Base-by-base conservation (phyloP, 2,329 filamentous ascomycete genomes). In the Xylaria sp. region DNA sequence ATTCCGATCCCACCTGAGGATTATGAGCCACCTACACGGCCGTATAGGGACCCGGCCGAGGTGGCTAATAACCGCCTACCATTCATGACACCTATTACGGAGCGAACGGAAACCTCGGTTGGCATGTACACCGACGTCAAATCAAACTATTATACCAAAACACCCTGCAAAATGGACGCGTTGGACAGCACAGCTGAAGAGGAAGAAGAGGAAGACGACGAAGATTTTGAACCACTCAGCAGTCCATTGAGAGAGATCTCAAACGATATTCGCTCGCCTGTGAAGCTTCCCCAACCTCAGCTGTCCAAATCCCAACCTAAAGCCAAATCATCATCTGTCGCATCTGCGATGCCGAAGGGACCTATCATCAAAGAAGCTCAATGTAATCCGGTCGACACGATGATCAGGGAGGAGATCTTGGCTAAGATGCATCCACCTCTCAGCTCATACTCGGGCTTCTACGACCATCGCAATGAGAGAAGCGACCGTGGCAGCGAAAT, bases 31-130 rank as follows among this genome's bases (percentile, higher is more conserved):
- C 91, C 93, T 21, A 91, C 87, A 65, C 87, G 91, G 57, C 92
- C 93, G 67, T 97, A 92, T 85, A 90, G 94, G 77, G 92, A 97
- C 80, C 89, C 93, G 77, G 87, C 83, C 42, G 87, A 94, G 78
- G 86, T 91, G 79, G 93, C 94, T 68, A 97, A 98, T 76, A 97
- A 94, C 80, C 91, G 94, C 63, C 85, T 98, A 10, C 96, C 95
- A 2, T 99, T 98, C 79, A 98, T 99, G 96, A 99, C 96, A 0
- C 96, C 96, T 1, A 99, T 99, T 73, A 95, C 96, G 1, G 96
- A 99, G 80, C 91, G 93, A 75, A 99, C 96, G 0, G 96, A 99
- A 80, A 92, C 91, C 12, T 98, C 94, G 0, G 82, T 98, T 5
- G 91, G 91, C 42, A 81, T 91, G 50, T 87, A 88, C 4, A 89